Evolutionary conservation across 2,329 filamentous ascomycete genomes (phyloP).

Genomic region (Zalaria sp.): DNA sequence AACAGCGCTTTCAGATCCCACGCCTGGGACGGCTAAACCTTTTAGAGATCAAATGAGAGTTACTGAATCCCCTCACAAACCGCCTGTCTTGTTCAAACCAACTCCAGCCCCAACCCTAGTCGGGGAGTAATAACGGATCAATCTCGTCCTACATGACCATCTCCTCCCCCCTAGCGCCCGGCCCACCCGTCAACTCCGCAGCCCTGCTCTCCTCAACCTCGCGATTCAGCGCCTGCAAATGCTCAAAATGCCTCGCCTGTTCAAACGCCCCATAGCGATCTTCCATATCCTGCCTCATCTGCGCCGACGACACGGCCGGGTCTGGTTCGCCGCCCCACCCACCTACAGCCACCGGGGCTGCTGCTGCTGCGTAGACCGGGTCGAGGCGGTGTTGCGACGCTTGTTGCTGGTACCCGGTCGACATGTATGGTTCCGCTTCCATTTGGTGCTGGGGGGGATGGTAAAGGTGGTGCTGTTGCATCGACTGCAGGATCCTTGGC

Average conservation of each 20-base stretch:
- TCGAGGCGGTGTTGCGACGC: conserved; percentile 42
- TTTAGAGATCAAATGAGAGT: too few species aligned
- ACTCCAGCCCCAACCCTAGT: too few species aligned
- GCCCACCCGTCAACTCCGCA: too few species aligned
- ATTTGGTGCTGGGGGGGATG: conserved; percentile 8
- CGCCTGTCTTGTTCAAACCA: too few species aligned
- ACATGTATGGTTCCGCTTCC: conserved; percentile 70
- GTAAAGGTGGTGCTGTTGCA: neutral
- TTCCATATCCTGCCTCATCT: conserved; percentile 42
- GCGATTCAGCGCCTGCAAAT: conserved; percentile 31
- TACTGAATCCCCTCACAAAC: too few species aligned
- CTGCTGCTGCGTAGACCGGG: conserved; percentile 46
- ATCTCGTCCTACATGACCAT: neutral
- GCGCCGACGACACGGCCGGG: conserved; percentile 13
- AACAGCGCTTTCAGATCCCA: too few species aligned
- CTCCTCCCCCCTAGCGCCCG: neutral
- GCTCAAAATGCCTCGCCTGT: conserved; percentile 36
- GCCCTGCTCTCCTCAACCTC: conserved; percentile 3
- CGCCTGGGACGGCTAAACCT: too few species aligned
- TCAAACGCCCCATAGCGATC: conserved; percentile 53
- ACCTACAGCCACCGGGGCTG: conserved; percentile 8
- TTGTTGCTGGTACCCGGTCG: conserved; percentile 49
- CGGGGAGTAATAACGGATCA: too few species aligned
- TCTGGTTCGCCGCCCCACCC: conserved; percentile 23
- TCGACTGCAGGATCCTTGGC: neutral